Base-by-base conservation (phyloP, 208 protist genomes). In the Leishmania martiniquensis region DNA sequence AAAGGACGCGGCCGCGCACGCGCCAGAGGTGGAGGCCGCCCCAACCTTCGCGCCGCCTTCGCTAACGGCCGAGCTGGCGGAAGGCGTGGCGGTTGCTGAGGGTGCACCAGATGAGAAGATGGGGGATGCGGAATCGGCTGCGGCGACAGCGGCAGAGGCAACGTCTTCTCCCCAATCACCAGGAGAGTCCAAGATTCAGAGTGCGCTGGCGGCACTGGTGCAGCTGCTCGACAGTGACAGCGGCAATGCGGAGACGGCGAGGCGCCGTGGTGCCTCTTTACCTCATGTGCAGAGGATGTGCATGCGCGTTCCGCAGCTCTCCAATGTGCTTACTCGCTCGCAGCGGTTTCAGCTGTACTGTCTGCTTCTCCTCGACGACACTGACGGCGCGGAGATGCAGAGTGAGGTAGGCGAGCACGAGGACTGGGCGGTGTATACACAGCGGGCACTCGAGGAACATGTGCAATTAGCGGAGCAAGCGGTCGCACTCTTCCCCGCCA, bases 261-360 rank as follows among this genome's bases (percentile, higher is more conserved):
- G 37, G 69, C 51, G 55, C 1, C 17, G 55, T 1, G 51, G n/a
- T 29, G 22, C 22, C 17, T 62, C 79, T 15, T 74, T 92, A 55
- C 69, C 60, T 42, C 42, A 83, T n/a, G 15, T 96, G 47, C 90
- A 92, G 62, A 84, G 87, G 73, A 80, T 79, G 39, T 96, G 90
- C 75, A 86, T 91, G 71, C 79, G 78, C 45, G 62, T 93, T n/a
- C 92, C 89, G 15, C 72, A 89, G 4, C 82, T 96, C 44, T 90
- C 89, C 22, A 67, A 52, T 12, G 60, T 77, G 12, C 76, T 94
- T 37, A 87, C 72, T 17, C 85, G 85, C 1, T 59, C 73, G 25
- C 81, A 79, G 45, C 89, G 90, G 0, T 86, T 78, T 39, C 85
- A 85, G 65, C 80, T 95, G 22, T 96, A 96, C 79, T 34, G 63